Conservation (phyloP, 768 basidiomycete genomes). For the Fomitopsis pulvina region DNA sequence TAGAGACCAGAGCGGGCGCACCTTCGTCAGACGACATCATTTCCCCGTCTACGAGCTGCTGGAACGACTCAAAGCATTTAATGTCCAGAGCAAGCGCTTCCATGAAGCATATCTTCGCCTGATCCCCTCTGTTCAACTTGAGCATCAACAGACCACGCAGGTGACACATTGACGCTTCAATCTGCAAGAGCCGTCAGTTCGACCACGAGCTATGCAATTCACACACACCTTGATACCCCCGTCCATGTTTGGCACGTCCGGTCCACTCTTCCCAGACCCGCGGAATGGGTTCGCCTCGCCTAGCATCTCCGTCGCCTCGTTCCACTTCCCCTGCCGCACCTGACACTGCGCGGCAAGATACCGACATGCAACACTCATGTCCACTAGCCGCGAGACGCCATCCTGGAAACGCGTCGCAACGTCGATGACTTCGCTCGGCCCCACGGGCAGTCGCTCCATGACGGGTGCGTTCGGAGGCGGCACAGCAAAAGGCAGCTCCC, state of each 20-base stretch:
- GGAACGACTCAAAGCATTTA: constrained; percentile 95
- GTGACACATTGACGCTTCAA: constrained; percentile 97
- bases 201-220: neutral
- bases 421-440: constrained; percentile 61
- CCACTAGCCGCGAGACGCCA: constrained; percentile 71
- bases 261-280: constrained; percentile 58
- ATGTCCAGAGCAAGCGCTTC: constrained; percentile 93
- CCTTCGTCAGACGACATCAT: constrained; percentile 98
- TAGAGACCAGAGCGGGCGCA: constrained; percentile 23
- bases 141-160: constrained; percentile 91
- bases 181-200: constrained; percentile 35
- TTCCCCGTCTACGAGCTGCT: constrained; percentile 82
- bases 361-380: constrained; percentile 92
- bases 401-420: constrained; percentile 59
- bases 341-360: constrained; percentile 96
- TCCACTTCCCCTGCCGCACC: constrained; percentile 88
- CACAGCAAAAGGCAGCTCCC: constrained; percentile 30
- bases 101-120: constrained; percentile 93
- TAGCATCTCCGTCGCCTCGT: constrained; percentile 86
- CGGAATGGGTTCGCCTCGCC: constrained; percentile 90
- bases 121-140: constrained; percentile 83
- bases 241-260: constrained; percentile 73
- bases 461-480: constrained; percentile 6
- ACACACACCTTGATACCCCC: constrained; percentile 85
- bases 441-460: constrained; percentile 49